phyloP scores from a whole-genome alignment of 805 yeast genomes.

The Candida michaelii region DNA sequence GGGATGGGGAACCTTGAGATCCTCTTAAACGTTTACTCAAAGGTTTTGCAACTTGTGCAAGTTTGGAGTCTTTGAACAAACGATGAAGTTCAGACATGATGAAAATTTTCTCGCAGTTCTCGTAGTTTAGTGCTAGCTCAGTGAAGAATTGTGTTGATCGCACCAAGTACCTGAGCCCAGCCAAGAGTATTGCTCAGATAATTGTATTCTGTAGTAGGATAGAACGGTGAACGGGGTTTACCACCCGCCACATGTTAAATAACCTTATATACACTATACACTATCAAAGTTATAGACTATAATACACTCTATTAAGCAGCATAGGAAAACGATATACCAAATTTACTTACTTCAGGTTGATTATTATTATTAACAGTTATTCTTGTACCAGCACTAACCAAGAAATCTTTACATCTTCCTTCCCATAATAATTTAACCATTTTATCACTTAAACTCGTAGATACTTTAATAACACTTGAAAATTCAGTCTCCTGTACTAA shows the following conservation, averaged over 20 bases:
- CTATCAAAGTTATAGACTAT: neutral
- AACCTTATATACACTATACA: neutral
- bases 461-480: constrained; percentile 69
- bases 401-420: constrained; percentile 77
- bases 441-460: constrained; percentile 66
- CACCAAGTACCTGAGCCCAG: too few relatives aligned
- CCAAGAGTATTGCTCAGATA: too few relatives aligned
- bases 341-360: constrained; percentile 47
- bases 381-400: constrained; percentile 72
- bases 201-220: too few relatives aligned
- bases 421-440: constrained; percentile 78
- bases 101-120: too few relatives aligned
- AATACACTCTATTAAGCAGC: constrained; percentile 26
- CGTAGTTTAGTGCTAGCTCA: too few relatives aligned
- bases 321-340: constrained; percentile 64
- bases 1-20: constrained; percentile 51
- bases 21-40: constrained; percentile 32
- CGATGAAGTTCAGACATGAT: constrained; percentile 30
- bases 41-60: constrained; percentile 47
- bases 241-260: too few relatives aligned
- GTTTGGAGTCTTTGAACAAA: constrained; percentile 40
- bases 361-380: constrained; percentile 39
- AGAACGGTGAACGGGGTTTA: too few relatives aligned
- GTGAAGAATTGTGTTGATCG: too few relatives aligned
- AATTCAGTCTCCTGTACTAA: constrained; percentile 54